These are phyloP conservation scores for Phialocephala sp. DNA, from an alignment of 2,329 filamentous ascomycete species.

Conservation along the genomic window DNA sequence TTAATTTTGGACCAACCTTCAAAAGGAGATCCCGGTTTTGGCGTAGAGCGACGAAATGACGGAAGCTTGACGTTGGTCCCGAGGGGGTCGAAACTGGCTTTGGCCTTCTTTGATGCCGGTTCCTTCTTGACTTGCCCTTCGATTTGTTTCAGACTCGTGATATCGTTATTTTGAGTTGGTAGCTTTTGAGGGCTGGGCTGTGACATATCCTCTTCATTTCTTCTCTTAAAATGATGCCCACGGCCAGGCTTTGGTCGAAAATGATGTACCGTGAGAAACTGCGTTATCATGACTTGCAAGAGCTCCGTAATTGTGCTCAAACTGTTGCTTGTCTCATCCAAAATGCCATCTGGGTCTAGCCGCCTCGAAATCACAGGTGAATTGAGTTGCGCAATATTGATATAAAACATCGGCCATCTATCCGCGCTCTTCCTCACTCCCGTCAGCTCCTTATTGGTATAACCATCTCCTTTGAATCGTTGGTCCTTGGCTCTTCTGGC, in stretches of 20 bases:
- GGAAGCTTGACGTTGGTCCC: constrained; percentile 37
- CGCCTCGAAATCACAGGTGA: neutral
- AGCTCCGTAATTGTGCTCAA: constrained; percentile 63
- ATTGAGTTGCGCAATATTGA: constrained; percentile 62
- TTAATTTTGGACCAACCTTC: constrained; percentile 48
- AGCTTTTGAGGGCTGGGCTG: neutral
- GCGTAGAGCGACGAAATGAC: constrained; percentile 29
- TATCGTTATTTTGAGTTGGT: neutral
- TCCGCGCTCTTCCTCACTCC: constrained; percentile 70
- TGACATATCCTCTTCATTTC: neutral
- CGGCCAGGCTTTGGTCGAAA: constrained; percentile 49
- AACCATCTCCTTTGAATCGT: constrained; percentile 53
- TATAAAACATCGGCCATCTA: constrained; percentile 86
- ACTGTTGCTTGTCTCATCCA: constrained; percentile 53
- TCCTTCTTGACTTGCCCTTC: neutral
- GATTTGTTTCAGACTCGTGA: neutral
- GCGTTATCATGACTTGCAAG: constrained; percentile 68
- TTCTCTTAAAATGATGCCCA: neutral
- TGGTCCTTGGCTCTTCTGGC: constrained; percentile 45
- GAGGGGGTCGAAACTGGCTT: constrained; percentile 23
- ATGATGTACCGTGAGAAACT: constrained; percentile 77
- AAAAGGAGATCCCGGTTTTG: constrained; percentile 42
- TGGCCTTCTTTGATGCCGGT: neutral
- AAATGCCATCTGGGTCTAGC: constrained; percentile 46
- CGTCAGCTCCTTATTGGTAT: constrained; percentile 57